Base-by-base conservation (phyloP, 2,329 filamentous ascomycete species). In the Neopestalotiopsis rosae region DNA sequence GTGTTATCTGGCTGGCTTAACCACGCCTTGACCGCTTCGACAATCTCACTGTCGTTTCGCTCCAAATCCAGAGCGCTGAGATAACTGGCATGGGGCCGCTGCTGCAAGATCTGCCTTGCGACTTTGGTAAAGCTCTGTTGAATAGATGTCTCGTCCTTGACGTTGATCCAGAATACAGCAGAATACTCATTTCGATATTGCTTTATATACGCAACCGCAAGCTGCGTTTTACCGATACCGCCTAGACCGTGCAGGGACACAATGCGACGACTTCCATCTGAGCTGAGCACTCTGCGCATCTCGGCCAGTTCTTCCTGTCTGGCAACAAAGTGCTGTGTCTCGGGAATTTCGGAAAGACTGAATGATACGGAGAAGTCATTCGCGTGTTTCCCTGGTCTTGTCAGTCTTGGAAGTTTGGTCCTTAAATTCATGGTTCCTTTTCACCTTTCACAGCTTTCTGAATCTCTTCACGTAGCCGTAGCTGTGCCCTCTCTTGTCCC, bases 21-120 rank as follows among this genome's bases (percentile, higher is more conserved):
- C 82, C 80, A 84, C 5, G 59, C 59, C 64, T 79, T 82, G 24
- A 84, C 79, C 34, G 75, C 76, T 30, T 70, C 64, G 2, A 79
- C 67, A 30, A 76, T 70, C 68, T 74, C 57, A 57, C 79, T 73
- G 1, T 75, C 10, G 28, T 73, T 40, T 24, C 58, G 64, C 32
- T 70, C 12, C 30, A 63, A 42, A 28, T 71, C 62, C 4, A 70
- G 17, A 2, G 13, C 61, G 49, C 65, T 67, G 3, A 69, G 10
- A 38, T 20, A 32, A 38, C 42, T 58, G n/a, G 71, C 66, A 17
- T 66, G 28, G 40, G 70, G 69, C 66, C 72, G 62, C n/a, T 71
- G 62, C 28, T n/a, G 70, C 32, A 69, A n/a, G 56, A 73, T 71
- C n/a, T 69, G 69, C 34, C 12, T 57, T 4, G 68, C 71, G 5